Conservation (phyloP, 169 alveolate genomes). For the Cystoisospora suis region DNA sequence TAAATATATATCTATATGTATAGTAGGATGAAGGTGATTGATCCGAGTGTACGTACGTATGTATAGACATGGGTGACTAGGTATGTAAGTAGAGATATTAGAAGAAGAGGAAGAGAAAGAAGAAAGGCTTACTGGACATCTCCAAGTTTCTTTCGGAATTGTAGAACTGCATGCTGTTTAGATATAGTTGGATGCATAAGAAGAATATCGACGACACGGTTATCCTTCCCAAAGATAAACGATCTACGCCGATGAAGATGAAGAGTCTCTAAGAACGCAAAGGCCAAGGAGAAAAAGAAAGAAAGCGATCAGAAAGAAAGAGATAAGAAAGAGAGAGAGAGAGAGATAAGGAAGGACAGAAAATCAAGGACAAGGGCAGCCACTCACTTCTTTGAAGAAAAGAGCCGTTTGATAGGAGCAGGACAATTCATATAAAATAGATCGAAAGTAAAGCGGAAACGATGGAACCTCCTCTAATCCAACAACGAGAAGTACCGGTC, state of each 20-base stretch:
- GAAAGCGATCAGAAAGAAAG: not conserved
- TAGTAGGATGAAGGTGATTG: not conserved
- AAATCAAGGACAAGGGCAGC: too few species aligned
- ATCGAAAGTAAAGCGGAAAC: too few species aligned
- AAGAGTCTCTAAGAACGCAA: conserved; percentile 69
- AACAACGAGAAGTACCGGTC: too few species aligned
- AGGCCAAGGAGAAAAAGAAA: not conserved
- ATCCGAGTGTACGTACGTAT: not conserved
- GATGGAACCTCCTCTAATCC: too few species aligned
- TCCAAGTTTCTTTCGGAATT: conserved; percentile 82
- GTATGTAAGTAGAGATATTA: not conserved
- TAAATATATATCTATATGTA: not conserved
- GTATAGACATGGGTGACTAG: too few species aligned
- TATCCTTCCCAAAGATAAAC: conserved; percentile 93
- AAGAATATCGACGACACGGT: conserved; percentile 88
- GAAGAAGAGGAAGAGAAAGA: not conserved
- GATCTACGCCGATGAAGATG: conserved; percentile 77
- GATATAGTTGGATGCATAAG: conserved; percentile 87
- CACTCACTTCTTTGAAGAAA: too few species aligned
- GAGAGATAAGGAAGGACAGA: not conserved
- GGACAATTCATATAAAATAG: too few species aligned
- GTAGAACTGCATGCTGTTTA: conserved; percentile 97
- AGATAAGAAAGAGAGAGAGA: not conserved
- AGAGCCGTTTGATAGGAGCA: too few species aligned
- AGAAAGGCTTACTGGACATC: conserved; percentile 41